Base-by-base conservation (phyloP, 192 early-diverging fungal species). In the Backusella liffmaniae region DNA sequence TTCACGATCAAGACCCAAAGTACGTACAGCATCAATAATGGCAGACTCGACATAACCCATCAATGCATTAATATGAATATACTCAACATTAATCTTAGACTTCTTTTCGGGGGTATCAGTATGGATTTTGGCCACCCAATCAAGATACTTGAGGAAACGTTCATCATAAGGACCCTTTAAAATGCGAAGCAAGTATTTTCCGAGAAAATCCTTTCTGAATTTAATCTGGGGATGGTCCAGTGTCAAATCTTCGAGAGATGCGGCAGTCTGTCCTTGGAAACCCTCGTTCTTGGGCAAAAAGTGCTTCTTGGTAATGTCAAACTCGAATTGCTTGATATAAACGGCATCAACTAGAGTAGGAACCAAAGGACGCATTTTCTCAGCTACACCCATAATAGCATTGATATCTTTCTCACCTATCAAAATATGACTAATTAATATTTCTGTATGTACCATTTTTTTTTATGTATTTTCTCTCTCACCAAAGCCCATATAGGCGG, bases 101-200 rank as follows among this genome's bases (percentile, higher is more conserved):
- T 86, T 91, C 75, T 95, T 95, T 67, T 79, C 73, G 35, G 90
- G 90, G 35, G 89, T 94, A 39, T 90, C 85, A 9, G 90, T 92
- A 81, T 95, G 94, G 77, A 94, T 94, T 70, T 88, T 87, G 5
- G 90, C 94, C 4, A 94, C 93, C 83, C 91, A 92, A 74, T 94
- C 92, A 37, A 95, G 83, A 74, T 95, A 95, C 80, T 87, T 89
- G 68, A 95, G 73, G 77, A 82, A 86, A 71, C 72, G 82, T 68
- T 85, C 85, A 46, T 87, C 85, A 72, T 88, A 85, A 8, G 83
- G 79, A 42, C 84, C 84, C 6, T 67, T 44, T 15, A 86, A 70
- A 36, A 95, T 86, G 73, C 89, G 91, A 72, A 84, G 85, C 65
- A 95, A 84, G 74, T 94, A 95, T 68, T 88, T 88, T 21, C 77